Conservation (phyloP, 2,329 filamentous ascomycete genomes). For the Paraphaeosphaeria minitans region DNA sequence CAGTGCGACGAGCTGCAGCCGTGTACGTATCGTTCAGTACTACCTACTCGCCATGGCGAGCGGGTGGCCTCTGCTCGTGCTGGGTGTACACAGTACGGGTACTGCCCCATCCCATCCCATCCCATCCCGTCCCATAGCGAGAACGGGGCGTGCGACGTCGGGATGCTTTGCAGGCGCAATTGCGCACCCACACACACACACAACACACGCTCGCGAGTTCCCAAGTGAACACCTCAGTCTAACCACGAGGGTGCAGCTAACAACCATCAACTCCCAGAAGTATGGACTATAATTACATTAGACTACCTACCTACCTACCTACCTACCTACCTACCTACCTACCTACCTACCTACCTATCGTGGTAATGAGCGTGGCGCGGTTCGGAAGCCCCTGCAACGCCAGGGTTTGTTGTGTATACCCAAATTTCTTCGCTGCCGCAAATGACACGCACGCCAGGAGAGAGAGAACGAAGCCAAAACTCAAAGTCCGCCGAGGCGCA, state of each 20-base stretch:
- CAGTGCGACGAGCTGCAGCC: no score
- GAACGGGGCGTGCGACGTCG: not conserved
- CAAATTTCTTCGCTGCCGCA: not conserved
- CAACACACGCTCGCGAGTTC: not conserved
- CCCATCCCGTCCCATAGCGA: no score
- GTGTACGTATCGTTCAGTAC: no score
- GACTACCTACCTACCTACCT: no score
- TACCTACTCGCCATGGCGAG: no score
- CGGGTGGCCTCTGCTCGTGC: not conserved
- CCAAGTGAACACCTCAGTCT: no score
- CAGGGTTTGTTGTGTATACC: not conserved
- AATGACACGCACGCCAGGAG: conserved; percentile 10
- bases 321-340: no score
- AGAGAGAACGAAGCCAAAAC: conserved; percentile 6
- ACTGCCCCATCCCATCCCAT: no score
- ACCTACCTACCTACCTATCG: no score
- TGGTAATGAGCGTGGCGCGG: conserved; percentile 8
- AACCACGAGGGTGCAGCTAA: no score
- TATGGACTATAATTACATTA: conserved; percentile 4
- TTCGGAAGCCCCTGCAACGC: not conserved
- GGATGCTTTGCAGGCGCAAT: not conserved
- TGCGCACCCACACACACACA: conserved; percentile 2
- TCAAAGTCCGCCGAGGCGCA: conserved; percentile 3
- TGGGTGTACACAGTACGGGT: no score
- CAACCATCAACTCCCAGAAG: no score